phyloP scores from a whole-genome alignment of 306 rosid species.

The Rosa rugosa region DNA sequence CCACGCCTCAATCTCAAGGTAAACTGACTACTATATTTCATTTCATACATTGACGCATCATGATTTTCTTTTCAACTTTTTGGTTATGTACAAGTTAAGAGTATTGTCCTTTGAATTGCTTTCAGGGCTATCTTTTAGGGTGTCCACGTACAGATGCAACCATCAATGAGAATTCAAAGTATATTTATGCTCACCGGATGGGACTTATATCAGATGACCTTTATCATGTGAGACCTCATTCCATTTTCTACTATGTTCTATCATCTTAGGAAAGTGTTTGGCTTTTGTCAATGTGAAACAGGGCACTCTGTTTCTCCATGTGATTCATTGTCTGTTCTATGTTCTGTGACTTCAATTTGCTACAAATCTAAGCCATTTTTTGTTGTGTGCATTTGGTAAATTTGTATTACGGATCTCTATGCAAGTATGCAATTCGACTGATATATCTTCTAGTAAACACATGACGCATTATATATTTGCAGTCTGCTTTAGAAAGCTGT shows the following conservation, averaged over 20 bases:
- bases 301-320: background rate
- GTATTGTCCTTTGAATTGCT: background rate
- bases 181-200: conserved; percentile 14
- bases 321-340: background rate
- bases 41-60: background rate
- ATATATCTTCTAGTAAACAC: background rate
- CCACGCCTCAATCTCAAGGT: conserved; percentile 28
- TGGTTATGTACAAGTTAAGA: background rate
- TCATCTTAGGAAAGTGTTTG: background rate
- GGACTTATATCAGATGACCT: conserved; percentile 28
- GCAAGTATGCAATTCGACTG: background rate
- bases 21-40: background rate
- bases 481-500: conserved; percentile 26
- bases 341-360: background rate
- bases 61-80: background rate
- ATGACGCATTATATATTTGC: background rate
- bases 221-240: conserved; percentile 10
- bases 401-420: background rate
- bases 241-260: background rate
- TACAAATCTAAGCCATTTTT: background rate
- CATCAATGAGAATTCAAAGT: conserved; percentile 19
- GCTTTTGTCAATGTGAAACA: background rate
- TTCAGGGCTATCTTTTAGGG: conserved; percentile 24
- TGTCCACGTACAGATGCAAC: conserved; percentile 14
- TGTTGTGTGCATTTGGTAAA: background rate